These are phyloP conservation scores for Colletotrichum truncatum DNA, from an alignment of 2,329 filamentous ascomycete genomes.

Conservation along the genomic window DNA sequence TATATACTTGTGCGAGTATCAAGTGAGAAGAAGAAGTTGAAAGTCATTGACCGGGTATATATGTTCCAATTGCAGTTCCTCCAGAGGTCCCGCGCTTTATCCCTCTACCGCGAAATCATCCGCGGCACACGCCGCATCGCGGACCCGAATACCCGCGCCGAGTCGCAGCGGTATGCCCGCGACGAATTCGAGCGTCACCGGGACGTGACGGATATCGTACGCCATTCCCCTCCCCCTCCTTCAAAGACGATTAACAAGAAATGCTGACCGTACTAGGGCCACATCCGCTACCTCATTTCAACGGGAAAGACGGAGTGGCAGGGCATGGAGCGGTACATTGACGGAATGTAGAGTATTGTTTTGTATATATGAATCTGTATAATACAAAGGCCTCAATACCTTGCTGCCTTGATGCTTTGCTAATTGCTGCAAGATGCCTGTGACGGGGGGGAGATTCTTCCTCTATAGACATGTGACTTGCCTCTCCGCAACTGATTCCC, in stretches of 20 bases:
- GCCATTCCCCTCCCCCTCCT: conserved; percentile 29
- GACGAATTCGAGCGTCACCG: conserved; percentile 70
- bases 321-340: conserved; percentile 66
- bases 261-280: conserved; percentile 48
- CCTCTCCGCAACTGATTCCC: too few species aligned
- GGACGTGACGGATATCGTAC: conserved; percentile 63
- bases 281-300: conserved; percentile 71
- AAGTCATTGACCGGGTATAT: background rate
- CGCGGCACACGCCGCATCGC: conserved; percentile 62
- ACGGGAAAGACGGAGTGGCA: conserved; percentile 75
- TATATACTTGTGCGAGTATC: background rate
- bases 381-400: background rate
- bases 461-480: too few species aligned
- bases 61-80: too few species aligned
- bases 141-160: conserved; percentile 60
- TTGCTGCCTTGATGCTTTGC: background rate
- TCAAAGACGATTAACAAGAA: too few species aligned
- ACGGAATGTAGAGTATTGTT: conserved; percentile 47
- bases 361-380: conserved; percentile 14
- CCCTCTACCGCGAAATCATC: conserved; percentile 67
- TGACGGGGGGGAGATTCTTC: background rate
- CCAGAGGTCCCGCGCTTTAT: conserved; percentile 62
- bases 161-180: conserved; percentile 65
- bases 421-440: too few species aligned
- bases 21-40: background rate